These are phyloP conservation scores for Pleurotus salmoneostramineus DNA, from an alignment of 768 basidiomycete genomes.

Conservation along the genomic window DNA sequence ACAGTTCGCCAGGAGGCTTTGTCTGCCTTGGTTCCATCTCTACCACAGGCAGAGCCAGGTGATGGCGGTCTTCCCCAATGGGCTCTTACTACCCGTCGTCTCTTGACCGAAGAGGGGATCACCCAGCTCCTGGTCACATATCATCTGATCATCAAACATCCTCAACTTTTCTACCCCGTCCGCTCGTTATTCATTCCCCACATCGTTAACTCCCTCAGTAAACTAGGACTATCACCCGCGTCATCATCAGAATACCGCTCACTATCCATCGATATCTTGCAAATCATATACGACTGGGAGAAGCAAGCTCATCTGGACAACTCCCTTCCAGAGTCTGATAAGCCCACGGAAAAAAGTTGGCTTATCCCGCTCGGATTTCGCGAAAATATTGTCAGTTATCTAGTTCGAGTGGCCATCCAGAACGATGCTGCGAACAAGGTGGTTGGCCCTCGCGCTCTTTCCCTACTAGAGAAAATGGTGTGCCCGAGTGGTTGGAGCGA, in stretches of 20 bases:
- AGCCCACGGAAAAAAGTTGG: conserved; percentile 44
- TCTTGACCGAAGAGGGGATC: conserved; percentile 85
- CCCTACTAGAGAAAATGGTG: conserved; percentile 72
- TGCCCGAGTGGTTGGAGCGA: conserved; percentile 86
- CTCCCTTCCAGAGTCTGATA: conserved; percentile 16
- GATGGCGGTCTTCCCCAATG: conserved; percentile 69
- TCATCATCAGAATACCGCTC: conserved; percentile 79
- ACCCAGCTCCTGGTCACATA: conserved; percentile 74
- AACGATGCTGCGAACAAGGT: conserved; percentile 44
- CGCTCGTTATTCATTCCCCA: conserved; percentile 91
- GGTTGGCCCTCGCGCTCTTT: conserved; percentile 60
- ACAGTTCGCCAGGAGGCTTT: conserved; percentile 81
- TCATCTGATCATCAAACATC: conserved; percentile 88
- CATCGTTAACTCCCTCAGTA: conserved; percentile 86
- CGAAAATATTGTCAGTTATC: conserved; percentile 92
- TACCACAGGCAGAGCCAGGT: conserved; percentile 56
- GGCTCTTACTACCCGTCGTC: conserved; percentile 81
- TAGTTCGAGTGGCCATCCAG: conserved; percentile 85
- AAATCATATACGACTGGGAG: conserved; percentile 94
- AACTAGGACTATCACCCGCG: conserved; percentile 75
- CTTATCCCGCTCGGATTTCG: conserved; percentile 73
- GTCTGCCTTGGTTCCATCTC: conserved; percentile 79
- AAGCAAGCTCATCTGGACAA: conserved; percentile 43
- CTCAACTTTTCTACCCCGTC: conserved; percentile 88
- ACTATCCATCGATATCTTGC: conserved; percentile 85